Conservation (phyloP, 768 basidiomycete genomes). For the Lactifluus piperatus region DNA sequence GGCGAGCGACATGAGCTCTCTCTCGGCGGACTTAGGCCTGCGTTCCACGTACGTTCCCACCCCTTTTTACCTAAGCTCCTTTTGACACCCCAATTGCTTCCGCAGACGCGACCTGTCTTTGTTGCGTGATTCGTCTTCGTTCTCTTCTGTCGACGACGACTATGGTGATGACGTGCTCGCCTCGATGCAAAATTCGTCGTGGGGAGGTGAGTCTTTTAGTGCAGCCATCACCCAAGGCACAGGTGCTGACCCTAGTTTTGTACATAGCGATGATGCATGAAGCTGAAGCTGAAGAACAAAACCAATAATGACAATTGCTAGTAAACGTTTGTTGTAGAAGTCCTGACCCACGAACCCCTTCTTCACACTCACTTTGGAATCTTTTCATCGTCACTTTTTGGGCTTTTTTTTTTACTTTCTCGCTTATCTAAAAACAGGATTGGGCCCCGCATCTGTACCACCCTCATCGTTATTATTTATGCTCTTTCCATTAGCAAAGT, state of each 20-base stretch:
- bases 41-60: slow-evolving; percentile 44
- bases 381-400: neutral
- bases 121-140: slow-evolving; percentile 20
- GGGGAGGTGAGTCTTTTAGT: slow-evolving; percentile 47
- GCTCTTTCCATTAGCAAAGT: neutral
- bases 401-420: neutral
- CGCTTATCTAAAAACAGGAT: slow-evolving; percentile 7
- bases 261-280: slow-evolving; percentile 36
- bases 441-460: slow-evolving; percentile 13
- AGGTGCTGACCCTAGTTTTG: neutral
- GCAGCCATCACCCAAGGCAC: neutral
- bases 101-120: slow-evolving; percentile 26
- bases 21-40: slow-evolving; percentile 40
- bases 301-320: slow-evolving; percentile 3
- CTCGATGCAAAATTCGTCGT: slow-evolving; percentile 58
- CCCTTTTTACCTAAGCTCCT: neutral
- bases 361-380: neutral
- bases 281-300: slow-evolving; percentile 34
- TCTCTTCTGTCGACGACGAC: slow-evolving; percentile 30
- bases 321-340: neutral
- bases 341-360: too few species aligned
- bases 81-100: neutral
- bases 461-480: slow-evolving; percentile 12
- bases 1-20: slow-evolving; percentile 50
- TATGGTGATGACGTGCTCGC: slow-evolving; percentile 37